Evolutionary conservation across 75 land plant genomes (phyloP).

Genomic region (Sequoiadendron giganteum): DNA sequence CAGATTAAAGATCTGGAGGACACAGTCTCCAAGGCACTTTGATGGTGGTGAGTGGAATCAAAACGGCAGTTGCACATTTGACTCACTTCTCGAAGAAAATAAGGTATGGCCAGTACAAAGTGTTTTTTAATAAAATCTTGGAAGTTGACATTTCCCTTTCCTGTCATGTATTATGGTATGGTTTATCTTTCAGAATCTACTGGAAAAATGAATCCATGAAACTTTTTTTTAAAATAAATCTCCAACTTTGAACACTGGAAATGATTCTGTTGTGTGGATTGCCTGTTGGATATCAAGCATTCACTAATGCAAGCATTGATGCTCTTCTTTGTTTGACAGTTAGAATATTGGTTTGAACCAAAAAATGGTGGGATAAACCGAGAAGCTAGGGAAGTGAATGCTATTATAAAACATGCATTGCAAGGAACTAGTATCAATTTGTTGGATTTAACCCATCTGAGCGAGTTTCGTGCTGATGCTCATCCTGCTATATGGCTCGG

Average conservation of each 20-base stretch:
- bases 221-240: neutral
- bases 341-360: slow-evolving; percentile 84
- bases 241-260: neutral
- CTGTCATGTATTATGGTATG: neutral
- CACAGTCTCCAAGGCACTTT: slow-evolving; percentile 96
- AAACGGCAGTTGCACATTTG: slow-evolving; percentile 83
- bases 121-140: neutral
- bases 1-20: slow-evolving; percentile 80
- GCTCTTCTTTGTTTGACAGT: slow-evolving; percentile 34
- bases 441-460: slow-evolving; percentile 76
- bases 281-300: neutral
- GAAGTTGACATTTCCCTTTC: neutral
- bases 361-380: slow-evolving; percentile 75
- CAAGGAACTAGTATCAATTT: slow-evolving; percentile 47
- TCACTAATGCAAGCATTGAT: neutral
- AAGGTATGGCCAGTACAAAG: slow-evolving; percentile 49
- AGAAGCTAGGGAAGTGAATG: slow-evolving; percentile 81
- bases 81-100: slow-evolving; percentile 48
- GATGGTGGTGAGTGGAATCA: slow-evolving; percentile 95
- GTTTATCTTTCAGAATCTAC: neutral
- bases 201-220: neutral
- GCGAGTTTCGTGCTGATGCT: slow-evolving; percentile 95
- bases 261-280: neutral
- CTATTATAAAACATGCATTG: slow-evolving; percentile 48
- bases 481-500: slow-evolving; percentile 98